Evolutionary conservation across 2,329 filamentous ascomycete species (phyloP).

Genomic region (Aspergillus versicolor): DNA sequence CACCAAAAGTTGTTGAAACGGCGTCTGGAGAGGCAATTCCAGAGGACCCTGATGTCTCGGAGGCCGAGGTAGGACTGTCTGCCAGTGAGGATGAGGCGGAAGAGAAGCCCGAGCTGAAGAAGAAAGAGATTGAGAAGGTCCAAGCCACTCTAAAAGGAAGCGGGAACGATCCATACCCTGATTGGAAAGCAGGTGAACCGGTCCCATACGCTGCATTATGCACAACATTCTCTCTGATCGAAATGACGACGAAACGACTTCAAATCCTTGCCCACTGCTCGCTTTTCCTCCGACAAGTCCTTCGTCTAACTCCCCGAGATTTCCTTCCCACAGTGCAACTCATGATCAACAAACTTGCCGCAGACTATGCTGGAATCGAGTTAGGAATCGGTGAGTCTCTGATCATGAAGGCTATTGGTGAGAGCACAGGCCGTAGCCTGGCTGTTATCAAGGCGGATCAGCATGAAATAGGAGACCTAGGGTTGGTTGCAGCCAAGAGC

Average conservation of each 20-base stretch:
- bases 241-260: conserved; percentile 89
- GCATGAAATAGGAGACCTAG: conserved; percentile 92
- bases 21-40: conserved; percentile 49
- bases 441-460: conserved; percentile 93
- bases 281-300: conserved; percentile 88
- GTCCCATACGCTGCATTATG: conserved; percentile 95
- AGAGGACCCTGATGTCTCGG: conserved; percentile 23
- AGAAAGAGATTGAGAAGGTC: conserved; percentile 75
- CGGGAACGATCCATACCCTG: conserved; percentile 80
- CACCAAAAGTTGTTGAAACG: conserved; percentile 30
- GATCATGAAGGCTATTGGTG: conserved; percentile 98
- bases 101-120: conserved; percentile 68
- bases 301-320: conserved; percentile 84
- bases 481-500: conserved; percentile 92
- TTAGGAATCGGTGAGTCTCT: conserved; percentile 97
- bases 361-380: conserved; percentile 94
- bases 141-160: conserved; percentile 71
- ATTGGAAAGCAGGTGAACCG: conserved; percentile 85
- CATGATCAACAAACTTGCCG: conserved; percentile 97
- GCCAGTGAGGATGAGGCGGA: conserved; percentile 57
- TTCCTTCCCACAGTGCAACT: conserved; percentile 84
- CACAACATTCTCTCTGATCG: conserved; percentile 89
- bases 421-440: conserved; percentile 84
- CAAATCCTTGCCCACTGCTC: conserved; percentile 87
- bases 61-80: conserved; percentile 37